These are phyloP conservation scores for Vachellia pachyceras DNA, from an alignment of 306 rosid genomes.

Conservation along the genomic window DNA sequence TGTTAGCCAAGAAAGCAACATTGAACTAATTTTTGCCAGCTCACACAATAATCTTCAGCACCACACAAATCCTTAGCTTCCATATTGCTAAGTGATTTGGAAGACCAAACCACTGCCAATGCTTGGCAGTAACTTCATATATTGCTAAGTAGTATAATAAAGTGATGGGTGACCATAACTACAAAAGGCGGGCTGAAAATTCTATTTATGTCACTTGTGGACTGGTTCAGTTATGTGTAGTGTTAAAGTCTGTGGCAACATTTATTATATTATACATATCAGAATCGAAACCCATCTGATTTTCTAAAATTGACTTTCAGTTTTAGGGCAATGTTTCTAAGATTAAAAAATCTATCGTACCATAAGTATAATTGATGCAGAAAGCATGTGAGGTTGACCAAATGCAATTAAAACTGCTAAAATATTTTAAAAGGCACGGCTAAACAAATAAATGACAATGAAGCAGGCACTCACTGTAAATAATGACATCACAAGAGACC, in stretches of 20 bases:
- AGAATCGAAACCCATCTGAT: not conserved
- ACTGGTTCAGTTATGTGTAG: not conserved
- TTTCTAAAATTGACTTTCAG: too few species aligned
- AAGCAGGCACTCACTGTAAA: slow-evolving; percentile 63
- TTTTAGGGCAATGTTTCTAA: not conserved
- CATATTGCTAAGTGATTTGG: not conserved
- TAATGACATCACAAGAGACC: slow-evolving; percentile 89
- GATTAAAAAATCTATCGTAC: slow-evolving; percentile 10
- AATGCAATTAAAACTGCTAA: not conserved
- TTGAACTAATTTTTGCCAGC: not conserved
- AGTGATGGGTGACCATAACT: not conserved
- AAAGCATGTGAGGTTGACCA: not conserved
- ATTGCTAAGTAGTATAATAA: too few species aligned
- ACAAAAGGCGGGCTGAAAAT: not conserved
- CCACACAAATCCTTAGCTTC: not conserved
- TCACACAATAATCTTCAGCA: not conserved
- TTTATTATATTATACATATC: too few species aligned
- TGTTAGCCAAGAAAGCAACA: not conserved
- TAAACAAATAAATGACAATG: slow-evolving; percentile 21
- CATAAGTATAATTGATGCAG: slow-evolving; percentile 7
- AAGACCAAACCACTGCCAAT: not conserved
- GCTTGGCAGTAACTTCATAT: too few species aligned
- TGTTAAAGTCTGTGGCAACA: not conserved
- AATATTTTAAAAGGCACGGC: slow-evolving; percentile 11
- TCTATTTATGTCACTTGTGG: not conserved